Evolutionary conservation across 2,329 filamentous ascomycete species (phyloP).

Genomic region (Rhynchosporium agropyri): DNA sequence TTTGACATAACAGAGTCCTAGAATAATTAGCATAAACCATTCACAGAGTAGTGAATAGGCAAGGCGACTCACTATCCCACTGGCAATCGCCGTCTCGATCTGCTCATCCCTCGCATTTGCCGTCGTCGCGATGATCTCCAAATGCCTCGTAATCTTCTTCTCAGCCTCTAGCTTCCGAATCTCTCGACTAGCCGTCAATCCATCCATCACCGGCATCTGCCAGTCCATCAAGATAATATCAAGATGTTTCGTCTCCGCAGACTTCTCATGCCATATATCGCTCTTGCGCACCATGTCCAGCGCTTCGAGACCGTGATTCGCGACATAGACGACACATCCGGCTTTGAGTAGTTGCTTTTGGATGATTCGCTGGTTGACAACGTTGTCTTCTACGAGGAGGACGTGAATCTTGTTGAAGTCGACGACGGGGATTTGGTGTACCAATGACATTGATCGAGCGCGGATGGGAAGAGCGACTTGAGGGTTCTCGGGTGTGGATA

Average conservation of each 20-base stretch:
- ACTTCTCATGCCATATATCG: conserved; percentile 35
- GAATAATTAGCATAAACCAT: neutral
- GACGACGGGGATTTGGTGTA: conserved; percentile 9
- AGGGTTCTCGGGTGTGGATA: conserved; percentile 53
- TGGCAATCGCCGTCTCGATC: conserved; percentile 32
- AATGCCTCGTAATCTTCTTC: conserved; percentile 53
- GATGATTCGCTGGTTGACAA: conserved; percentile 62
- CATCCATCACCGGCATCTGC: conserved; percentile 76
- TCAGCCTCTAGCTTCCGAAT: conserved; percentile 63
- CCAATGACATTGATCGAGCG: neutral
- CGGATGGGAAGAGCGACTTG: neutral
- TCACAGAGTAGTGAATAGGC: neutral
- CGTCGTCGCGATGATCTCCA: conserved; percentile 42
- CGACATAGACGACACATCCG: conserved; percentile 48
- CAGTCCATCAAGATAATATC: conserved; percentile 74
- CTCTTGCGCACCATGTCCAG: conserved; percentile 46
- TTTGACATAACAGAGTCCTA: conserved; percentile 36
- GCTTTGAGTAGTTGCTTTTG: conserved; percentile 53
- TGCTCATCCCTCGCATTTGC: conserved; percentile 41
- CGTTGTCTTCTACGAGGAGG: conserved; percentile 62
- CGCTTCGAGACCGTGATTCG: conserved; percentile 60
- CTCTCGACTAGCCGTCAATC: conserved; percentile 64
- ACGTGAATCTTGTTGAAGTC: conserved; percentile 41
- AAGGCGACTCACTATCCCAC: conserved; percentile 29
- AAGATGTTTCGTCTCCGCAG: conserved; percentile 45